Evolutionary conservation across 1,284 basidiomycete species (phyloP).

Genomic region (Ceratobasidium sp.): DNA sequence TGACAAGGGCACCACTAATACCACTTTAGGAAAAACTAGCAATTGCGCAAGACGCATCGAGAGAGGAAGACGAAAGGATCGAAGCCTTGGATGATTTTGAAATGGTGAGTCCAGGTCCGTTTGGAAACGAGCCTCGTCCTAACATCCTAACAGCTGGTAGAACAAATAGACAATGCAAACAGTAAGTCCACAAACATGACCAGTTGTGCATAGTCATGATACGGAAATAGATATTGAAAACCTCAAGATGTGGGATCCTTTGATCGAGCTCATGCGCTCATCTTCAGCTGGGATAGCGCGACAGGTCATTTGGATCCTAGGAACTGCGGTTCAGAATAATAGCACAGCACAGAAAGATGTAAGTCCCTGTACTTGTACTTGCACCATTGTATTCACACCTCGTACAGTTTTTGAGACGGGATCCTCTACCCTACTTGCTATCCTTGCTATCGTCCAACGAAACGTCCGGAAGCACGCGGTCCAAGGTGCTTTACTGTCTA

Average conservation of each 20-base stretch:
- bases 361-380: conserved; percentile 48
- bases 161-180: conserved; percentile 96
- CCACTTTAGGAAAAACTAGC: conserved; percentile 68
- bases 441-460: conserved; percentile 64
- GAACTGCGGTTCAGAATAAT: conserved; percentile 96
- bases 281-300: conserved; percentile 68
- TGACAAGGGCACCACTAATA: neutral
- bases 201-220: conserved; percentile 14
- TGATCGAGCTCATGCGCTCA: conserved; percentile 71
- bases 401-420: conserved; percentile 70
- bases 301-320: conserved; percentile 88
- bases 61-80: conserved; percentile 70
- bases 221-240: conserved; percentile 71
- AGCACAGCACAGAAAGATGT: conserved; percentile 87
- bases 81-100: conserved; percentile 92
- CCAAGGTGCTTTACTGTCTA: conserved; percentile 87
- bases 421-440: conserved; percentile 72
- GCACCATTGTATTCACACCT: conserved; percentile 26
- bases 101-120: conserved; percentile 66
- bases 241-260: conserved; percentile 84
- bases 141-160: conserved; percentile 70
- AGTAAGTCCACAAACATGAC: conserved; percentile 57
- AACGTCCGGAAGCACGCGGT: conserved; percentile 59
- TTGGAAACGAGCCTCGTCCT: neutral
- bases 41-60: conserved; percentile 68